Conservation (phyloP, 345 rosid genomes). For the Corchorus olitorius region DNA sequence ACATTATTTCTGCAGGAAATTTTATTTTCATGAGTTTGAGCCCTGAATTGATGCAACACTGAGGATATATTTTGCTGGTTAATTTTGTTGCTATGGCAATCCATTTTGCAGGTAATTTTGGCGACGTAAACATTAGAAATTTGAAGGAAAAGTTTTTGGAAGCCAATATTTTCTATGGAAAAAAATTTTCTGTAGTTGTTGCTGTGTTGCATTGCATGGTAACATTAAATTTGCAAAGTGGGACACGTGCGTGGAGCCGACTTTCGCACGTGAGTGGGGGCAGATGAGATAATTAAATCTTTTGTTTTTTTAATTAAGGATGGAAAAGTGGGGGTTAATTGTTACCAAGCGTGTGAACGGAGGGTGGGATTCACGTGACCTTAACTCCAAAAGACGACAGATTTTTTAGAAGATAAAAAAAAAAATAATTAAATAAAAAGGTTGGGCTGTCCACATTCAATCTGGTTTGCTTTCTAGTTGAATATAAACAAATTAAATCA, state of each 20-base stretch:
- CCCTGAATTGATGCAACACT: background rate
- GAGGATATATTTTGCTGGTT: too few species aligned
- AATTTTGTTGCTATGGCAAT: too few species aligned
- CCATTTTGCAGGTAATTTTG: background rate
- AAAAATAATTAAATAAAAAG: slow-evolving; percentile 15
- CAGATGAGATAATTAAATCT: slow-evolving; percentile 20
- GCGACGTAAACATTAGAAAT: background rate
- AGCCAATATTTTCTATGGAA: background rate
- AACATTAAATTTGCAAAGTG: slow-evolving; percentile 18
- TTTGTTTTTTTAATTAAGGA: slow-evolving; percentile 2
- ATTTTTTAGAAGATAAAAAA: slow-evolving; percentile 8
- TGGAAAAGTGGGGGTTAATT: slow-evolving; percentile 5
- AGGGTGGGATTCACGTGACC: slow-evolving; percentile 67
- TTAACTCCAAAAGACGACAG: slow-evolving; percentile 35
- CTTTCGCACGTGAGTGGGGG: slow-evolving; percentile 50
- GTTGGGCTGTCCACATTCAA: slow-evolving; percentile 53
- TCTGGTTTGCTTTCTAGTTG: slow-evolving; percentile 32
- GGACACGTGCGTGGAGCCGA: slow-evolving; percentile 38
- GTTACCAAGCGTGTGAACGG: slow-evolving; percentile 39
- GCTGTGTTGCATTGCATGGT: background rate
- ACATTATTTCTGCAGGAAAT: too few species aligned
- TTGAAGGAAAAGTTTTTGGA: background rate
- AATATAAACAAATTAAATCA: slow-evolving; percentile 3
- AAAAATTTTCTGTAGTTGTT: too few species aligned
- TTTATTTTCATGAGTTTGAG: background rate